Conservation (phyloP, 306 rosid species). For the Cercis canadensis region DNA sequence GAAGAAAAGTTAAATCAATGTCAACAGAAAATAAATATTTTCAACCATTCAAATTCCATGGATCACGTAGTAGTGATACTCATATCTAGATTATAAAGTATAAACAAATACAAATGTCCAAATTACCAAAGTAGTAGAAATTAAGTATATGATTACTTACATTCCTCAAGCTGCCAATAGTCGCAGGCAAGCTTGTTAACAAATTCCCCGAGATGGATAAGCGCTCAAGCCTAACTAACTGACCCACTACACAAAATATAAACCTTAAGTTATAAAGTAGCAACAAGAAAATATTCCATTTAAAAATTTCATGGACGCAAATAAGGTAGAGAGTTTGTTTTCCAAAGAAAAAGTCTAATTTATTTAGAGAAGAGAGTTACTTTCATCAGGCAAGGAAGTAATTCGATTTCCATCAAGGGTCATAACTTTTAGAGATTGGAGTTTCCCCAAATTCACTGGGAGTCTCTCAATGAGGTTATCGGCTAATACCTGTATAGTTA, state of each 20-base stretch:
- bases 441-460: constrained; percentile 89
- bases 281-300: constrained; percentile 22
- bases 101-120: constrained; percentile 30
- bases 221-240: constrained; percentile 87
- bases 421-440: constrained; percentile 83
- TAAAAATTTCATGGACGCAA: constrained; percentile 1
- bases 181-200: constrained; percentile 70
- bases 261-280: constrained; percentile 32
- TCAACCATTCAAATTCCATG: constrained; percentile 7
- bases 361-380: constrained; percentile 74
- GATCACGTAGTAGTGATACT: constrained; percentile 15
- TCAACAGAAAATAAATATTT: constrained; percentile 10
- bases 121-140: constrained; percentile 5
- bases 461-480: constrained; percentile 83
- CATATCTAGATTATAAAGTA: constrained; percentile 6
- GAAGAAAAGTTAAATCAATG: constrained; percentile 5
- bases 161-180: constrained; percentile 96
- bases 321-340: too few species aligned
- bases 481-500: constrained; percentile 66
- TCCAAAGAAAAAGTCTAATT: constrained; percentile 20
- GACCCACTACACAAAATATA: constrained; percentile 76
- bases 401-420: constrained; percentile 84
- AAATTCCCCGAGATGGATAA: constrained; percentile 77
- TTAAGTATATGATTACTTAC: constrained; percentile 54
- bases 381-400: constrained; percentile 92